Conservation (phyloP, 495 filamentous ascomycete species). For the Neurospora tetraspora region DNA sequence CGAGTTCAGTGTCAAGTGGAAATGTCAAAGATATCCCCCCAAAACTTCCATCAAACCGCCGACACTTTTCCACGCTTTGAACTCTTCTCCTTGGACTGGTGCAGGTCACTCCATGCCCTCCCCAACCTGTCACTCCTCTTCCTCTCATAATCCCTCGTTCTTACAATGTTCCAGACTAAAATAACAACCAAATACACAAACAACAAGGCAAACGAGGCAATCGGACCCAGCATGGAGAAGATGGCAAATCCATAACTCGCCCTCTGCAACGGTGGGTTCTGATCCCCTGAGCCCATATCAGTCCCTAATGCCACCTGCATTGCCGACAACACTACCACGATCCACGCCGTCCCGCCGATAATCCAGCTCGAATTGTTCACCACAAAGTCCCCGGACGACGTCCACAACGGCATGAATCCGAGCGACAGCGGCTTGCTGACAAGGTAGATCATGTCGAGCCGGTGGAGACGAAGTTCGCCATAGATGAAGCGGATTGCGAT, state of each 20-base stretch:
- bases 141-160: neutral
- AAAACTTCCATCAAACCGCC: no score
- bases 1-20: no score
- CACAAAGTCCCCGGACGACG: constrained; percentile 27
- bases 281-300: neutral
- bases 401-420: constrained; percentile 20
- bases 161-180: neutral
- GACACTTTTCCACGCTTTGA: neutral
- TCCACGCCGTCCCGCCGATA: constrained; percentile 34
- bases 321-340: constrained; percentile 45
- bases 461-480: constrained; percentile 36
- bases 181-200: neutral
- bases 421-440: neutral
- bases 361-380: constrained; percentile 39
- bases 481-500: constrained; percentile 34
- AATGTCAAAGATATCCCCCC: no score
- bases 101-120: neutral
- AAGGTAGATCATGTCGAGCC: constrained; percentile 28
- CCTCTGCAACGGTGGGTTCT: constrained; percentile 29
- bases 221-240: constrained; percentile 33
- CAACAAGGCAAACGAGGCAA: neutral
- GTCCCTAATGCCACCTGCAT: constrained; percentile 49
- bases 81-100: neutral
- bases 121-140: neutral
- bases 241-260: constrained; percentile 45